phyloP scores from a whole-genome alignment of 441 rosid species.

The Gossypium davidsonii region DNA sequence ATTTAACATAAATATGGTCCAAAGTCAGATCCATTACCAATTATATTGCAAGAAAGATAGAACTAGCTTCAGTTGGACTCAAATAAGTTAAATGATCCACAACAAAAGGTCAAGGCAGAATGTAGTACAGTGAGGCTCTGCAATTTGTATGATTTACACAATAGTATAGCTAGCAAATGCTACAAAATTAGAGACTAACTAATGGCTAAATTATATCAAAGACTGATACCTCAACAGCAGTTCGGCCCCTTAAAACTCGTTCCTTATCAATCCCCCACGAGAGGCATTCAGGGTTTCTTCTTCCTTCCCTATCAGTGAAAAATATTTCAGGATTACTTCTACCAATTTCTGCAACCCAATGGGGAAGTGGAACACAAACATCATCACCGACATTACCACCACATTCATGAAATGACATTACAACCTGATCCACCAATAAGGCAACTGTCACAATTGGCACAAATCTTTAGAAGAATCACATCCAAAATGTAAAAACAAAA shows the following conservation, averaged over 20 bases:
- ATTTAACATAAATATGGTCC: background rate
- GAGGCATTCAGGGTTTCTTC: conserved; percentile 94
- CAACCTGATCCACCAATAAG: conserved; percentile 52
- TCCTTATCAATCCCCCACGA: conserved; percentile 97
- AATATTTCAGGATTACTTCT: conserved; percentile 86
- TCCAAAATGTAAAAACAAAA: background rate
- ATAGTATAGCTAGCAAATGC: conserved; percentile 7
- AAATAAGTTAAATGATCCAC: background rate
- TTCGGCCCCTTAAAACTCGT: conserved; percentile 82
- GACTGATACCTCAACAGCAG: conserved; percentile 80
- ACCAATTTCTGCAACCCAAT: conserved; percentile 97
- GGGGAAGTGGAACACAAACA: conserved; percentile 94
- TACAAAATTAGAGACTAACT: conserved; percentile 13
- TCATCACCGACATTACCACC: conserved; percentile 99
- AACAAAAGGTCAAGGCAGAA: background rate
- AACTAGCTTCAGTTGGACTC: background rate
- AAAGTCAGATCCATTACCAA: background rate
- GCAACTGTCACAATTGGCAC: conserved; percentile 19
- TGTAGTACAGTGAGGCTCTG: background rate
- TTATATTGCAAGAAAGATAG: background rate
- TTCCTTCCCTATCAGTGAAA: conserved; percentile 96
- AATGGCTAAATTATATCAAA: background rate
- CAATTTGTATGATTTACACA: background rate
- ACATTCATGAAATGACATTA: conserved; percentile 98
- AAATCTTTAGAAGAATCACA: conserved; percentile 7